Conservation (phyloP, 2,329 filamentous ascomycete species). For the Karstenula rhodostoma region DNA sequence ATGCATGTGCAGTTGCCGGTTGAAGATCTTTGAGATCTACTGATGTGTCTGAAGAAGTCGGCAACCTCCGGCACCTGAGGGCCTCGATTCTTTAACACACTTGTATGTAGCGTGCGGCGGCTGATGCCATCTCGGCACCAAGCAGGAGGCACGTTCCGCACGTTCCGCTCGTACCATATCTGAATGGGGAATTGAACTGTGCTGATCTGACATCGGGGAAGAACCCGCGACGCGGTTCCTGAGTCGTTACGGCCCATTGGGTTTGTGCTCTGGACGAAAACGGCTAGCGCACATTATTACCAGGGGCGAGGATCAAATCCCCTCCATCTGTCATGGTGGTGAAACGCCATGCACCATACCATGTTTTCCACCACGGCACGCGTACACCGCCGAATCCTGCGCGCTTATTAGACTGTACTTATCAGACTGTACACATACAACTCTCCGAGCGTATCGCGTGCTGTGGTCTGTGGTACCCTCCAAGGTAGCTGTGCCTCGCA, state of each 20-base stretch:
- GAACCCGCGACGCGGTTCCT: constrained; percentile 2
- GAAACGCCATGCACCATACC: constrained; percentile 10
- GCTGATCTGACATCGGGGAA: neutral
- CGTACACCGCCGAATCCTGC: neutral
- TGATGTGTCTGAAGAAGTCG: neutral
- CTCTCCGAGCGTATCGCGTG: neutral
- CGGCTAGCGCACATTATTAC: neutral
- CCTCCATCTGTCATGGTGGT: neutral
- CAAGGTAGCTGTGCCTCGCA: neutral
- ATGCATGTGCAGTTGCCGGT: neutral
- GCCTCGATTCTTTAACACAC: constrained; percentile 4
- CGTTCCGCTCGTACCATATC: constrained; percentile 2
- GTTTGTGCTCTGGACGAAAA: neutral
- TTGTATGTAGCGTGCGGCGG: neutral
- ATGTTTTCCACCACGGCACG: neutral
- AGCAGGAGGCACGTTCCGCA: neutral
- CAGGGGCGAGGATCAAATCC: neutral
- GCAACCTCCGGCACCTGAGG: constrained; percentile 2
- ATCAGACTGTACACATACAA: neutral
- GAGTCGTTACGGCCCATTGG: constrained; percentile 4
- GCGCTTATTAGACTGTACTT: neutral
- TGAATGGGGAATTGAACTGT: neutral
- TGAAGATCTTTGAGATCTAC: neutral
- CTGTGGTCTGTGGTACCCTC: too few relatives aligned
- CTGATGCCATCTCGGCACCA: neutral